These are phyloP conservation scores for Phytophthora colocasiae DNA, from an alignment of 352 stramenopile genomes.

Conservation along the genomic window DNA sequence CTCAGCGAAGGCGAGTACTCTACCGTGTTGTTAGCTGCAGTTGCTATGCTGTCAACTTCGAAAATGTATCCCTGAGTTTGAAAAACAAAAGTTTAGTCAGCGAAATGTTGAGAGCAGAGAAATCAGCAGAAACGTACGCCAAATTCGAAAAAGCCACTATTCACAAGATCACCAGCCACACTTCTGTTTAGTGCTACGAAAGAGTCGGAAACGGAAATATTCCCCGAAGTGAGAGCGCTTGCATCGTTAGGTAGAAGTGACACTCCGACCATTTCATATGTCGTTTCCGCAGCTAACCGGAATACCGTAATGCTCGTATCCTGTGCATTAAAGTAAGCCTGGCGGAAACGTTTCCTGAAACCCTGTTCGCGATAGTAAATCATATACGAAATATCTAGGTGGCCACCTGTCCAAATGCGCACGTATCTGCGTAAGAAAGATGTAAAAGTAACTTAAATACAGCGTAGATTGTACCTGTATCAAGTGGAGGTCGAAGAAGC, in stretches of 20 bases:
- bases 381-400: constrained; percentile 40
- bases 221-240: constrained; percentile 14
- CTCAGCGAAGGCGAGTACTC: constrained; percentile 6
- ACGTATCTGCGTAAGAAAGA: not conserved
- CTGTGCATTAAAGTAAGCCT: constrained; percentile 29
- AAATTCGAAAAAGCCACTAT: constrained; percentile 53
- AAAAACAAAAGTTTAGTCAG: not conserved
- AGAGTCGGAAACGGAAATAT: constrained; percentile 29
- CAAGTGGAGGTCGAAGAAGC: constrained; percentile 43
- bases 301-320: constrained; percentile 40
- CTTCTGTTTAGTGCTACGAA: constrained; percentile 28
- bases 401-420: constrained; percentile 29
- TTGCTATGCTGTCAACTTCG: constrained; percentile 37
- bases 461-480: constrained; percentile 37
- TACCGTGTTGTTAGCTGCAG: not conserved
- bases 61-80: constrained; percentile 54
- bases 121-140: constrained; percentile 35
- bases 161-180: not conserved
- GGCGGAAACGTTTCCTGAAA: constrained; percentile 26
- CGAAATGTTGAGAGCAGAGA: not conserved
- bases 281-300: constrained; percentile 46
- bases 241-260: constrained; percentile 28
- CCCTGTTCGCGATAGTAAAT: constrained; percentile 43
- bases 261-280: constrained; percentile 62
- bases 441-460: not conserved